Base-by-base conservation (phyloP, 768 basidiomycete genomes). In the Mycena galericulata region DNA sequence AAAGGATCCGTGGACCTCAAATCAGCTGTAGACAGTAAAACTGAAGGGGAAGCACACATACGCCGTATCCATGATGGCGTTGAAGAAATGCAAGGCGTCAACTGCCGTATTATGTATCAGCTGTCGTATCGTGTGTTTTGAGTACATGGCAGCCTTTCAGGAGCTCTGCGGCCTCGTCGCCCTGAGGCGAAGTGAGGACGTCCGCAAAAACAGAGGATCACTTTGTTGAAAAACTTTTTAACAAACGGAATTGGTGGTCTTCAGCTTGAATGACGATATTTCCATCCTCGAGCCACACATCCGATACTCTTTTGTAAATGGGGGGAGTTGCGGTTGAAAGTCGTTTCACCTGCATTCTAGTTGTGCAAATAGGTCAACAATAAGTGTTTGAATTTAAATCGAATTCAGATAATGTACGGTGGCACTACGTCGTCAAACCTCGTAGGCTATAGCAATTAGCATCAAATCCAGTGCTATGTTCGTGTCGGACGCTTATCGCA, bases 221-320 rank as follows among this genome's bases (percentile, higher is more conserved):
- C 7, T 56, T 69, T 5, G 69, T 66, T 34, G 74, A 47, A n/a
- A 54, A 49, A 6, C 50, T 55, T n/a, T 67, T 62, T 57, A 47
- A 50, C 24, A 75, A 41, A 15, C 70, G 64, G 54, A 72, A 75
- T 36, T 50, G 55, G 43, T 67, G 54, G 22, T 61, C 59, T 30
- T 68, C 72, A 20, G 74, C 73, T 27, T 70, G 40, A 15, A 75
- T 65, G 10, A 75, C 56, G 24, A 67, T 32, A 18, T 67, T 65
- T 45, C 68, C 75, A 77, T 27, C 88, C 26, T 71, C 60, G 49
- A 73, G 72, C 74, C 70, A 75, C 6, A 75, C 68, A 32, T 64
- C 70, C 8, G 51, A 41, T 26, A 62, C 60, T 20, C 60, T 22
- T 26, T 62, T 62, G n/a, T n/a, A n/a, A n/a, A n/a, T n/a, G n/a